Evolutionary conservation across 2,329 filamentous ascomycete species (phyloP), one percentile per base, ranked within the genome.

Genomic region (Fusarium sp.): DNA sequence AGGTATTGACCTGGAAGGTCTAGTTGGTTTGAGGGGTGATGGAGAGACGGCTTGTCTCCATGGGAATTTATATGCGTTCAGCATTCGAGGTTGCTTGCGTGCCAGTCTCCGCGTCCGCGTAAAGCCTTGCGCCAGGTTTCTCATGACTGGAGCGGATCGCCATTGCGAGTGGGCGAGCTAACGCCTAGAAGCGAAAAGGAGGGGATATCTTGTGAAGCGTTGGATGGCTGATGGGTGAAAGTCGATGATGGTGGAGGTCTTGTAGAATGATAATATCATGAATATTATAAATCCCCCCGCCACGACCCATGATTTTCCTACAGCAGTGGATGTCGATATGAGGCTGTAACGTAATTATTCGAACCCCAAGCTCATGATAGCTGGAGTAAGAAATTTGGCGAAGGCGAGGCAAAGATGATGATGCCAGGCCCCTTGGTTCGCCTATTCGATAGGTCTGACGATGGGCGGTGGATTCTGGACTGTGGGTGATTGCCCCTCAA

Each of bases 121-220:
- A 59, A 53, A 46, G 53, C 47, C 39, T 44, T 49, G 49, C 52
- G 42, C 48, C 61, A 62, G 57, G 49, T 49, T 55, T 51, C 53
- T 53, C 42, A 53, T 58, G 61, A 68, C 63, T 69, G 66, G 66
- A 58, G 66, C 66, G 61, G 66, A 67, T 68, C 66, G 33, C 44
- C 60, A 50, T 50, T 51, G 50, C 48, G 27, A 57, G 46, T 45
- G 63, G 49, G 57, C 44, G 52, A 52, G 43, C 35, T 42, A 60
- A 61, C 6, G 13, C 43, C 35, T 42, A 60, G 61, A 14, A n/a
- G 31, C 31, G 13, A 33, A 5, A n/a, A 10, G 27, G 27, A 63
- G 48, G 45, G 47, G 48, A 23, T 21, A 29, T 15, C 23, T 36
- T 42, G 15, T 29, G 39, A 32, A 32, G 21, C 29, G 37, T 61